Base-by-base conservation (phyloP, 2,329 filamentous ascomycete species). In the Alternaria metachromatica region DNA sequence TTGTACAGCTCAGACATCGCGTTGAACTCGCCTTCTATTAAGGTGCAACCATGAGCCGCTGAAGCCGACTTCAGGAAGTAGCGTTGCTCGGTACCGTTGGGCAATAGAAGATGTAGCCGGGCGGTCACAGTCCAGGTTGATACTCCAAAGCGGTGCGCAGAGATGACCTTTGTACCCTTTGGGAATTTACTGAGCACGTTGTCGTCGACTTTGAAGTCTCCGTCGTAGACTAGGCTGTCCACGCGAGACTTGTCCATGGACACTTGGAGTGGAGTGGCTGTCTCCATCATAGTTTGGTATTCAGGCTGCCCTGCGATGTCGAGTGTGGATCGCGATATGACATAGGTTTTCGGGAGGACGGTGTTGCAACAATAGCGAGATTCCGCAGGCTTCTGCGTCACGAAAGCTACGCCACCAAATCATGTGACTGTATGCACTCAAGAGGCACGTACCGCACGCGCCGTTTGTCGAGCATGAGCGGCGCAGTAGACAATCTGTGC, bases 291-390 rank as follows among this genome's bases (percentile, higher is more conserved):
- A 8, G 3, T 41, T 3, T 3, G 33, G 2, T 41, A n/a, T 41
- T 41, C 8, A 8, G 33, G 3, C 5, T n/a, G 15, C 33, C 9
- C 15, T n/a, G 15, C 10, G 33, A 41, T 2, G 33, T 41, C 8
- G 15, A 6, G 0, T 41, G 3, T 10, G 15, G 4, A 18, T 41
- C 4, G 33, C 15, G 33, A 37, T 37, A 9, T 37, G 1, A n/a
- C 15, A 41, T 5, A 10, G 0, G 0, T 1, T 8, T 6, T n/a
- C 8, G 0, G 10, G 15, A 18, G 33, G 15, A 41, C 1, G 15
- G 15, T 41, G 15, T 41, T 41, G 15, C 15, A 41, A 41, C 15
- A 3, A 0, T 0, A 10, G 8, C 33, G 8, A 41, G 8, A 18
- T 3, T 2, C 10, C 18, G 15, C 33, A 41, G 15, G 9, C 2